Base-by-base conservation (phyloP, 2,329 filamentous ascomycete species). In the Aspergillus sp. region DNA sequence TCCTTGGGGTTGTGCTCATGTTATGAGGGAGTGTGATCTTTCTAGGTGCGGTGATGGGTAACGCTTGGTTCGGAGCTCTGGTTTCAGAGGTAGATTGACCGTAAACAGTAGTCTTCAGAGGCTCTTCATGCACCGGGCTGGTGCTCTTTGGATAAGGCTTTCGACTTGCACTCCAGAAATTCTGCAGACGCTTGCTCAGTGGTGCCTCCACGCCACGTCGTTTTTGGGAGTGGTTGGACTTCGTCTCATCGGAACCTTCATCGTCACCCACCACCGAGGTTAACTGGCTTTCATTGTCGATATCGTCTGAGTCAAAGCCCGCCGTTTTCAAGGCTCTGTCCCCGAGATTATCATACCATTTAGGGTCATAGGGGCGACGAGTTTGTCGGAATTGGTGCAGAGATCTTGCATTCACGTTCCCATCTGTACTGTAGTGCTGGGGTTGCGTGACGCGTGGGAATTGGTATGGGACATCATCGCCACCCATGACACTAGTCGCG, bases 131-230 rank as follows among this genome's bases (percentile, higher is more conserved):
- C 12, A 49, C 56, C 11, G 20, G 61, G 61, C 61, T 14, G 66
- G 54, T 52, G 42, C 16, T 31, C 22, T 68, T 67, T 18, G 65
- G 57, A 49, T 66, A 57, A 0, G 64, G 57, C 47, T 66, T 70
- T 49, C 69, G 72, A 57, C 71, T 74, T 24, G 74, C 71, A 46
- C 66, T 69, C 73, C 73, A 77, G 62, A 76, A 78, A 58, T 69
- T 73, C 60, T 77, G 74, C 49, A 74, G 67, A 18, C 72, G 74
- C 62, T 71, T 73, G 63, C 73, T 76, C 49, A 76, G 63, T 11
- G 71, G 73, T 54, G 74, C 72, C 50, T 71, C 71, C n/a, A 57
- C 56, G 18, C 64, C 55, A 24, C 68, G 67, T 45, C 69, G 65
- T 53, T 69, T 70, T 54, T 70, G 71, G 42, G 67, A 65, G 31